phyloP scores from a whole-genome alignment of 768 basidiomycete genomes.

The Tricholoma saponaceum region DNA sequence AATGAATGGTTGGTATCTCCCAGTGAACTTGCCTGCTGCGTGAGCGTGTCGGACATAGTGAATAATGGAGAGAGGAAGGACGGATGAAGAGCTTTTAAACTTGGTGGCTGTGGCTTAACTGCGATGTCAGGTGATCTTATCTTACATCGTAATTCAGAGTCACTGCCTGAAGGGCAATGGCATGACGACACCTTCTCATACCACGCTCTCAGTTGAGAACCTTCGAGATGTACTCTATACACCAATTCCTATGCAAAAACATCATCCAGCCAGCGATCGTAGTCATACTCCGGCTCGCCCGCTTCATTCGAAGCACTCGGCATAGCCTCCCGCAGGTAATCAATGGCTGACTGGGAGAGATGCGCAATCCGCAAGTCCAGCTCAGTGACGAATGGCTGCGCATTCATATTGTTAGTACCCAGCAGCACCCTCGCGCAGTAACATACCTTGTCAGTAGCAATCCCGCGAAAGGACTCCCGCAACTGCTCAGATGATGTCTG shows the following conservation, averaged over 20 bases:
- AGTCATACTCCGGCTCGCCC: slow-evolving; percentile 73
- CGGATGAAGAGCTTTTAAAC: slow-evolving; percentile 19
- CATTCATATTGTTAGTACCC: slow-evolving; percentile 6
- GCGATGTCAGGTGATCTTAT: slow-evolving; percentile 15
- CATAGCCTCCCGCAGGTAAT: slow-evolving; percentile 82
- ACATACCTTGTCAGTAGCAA: slow-evolving; percentile 83
- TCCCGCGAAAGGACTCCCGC: slow-evolving; percentile 88
- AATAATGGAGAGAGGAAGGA: slow-evolving; percentile 15
- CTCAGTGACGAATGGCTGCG: slow-evolving; percentile 89
- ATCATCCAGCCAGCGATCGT: slow-evolving; percentile 76
- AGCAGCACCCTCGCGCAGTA: not conserved
- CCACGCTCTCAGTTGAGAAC: not conserved
- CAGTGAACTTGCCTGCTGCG: not conserved
- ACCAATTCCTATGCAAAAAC: slow-evolving; percentile 55
- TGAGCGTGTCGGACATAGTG: slow-evolving; percentile 25
- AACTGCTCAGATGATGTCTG: slow-evolving; percentile 91
- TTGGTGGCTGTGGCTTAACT: slow-evolving; percentile 24
- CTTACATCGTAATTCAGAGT: not conserved
- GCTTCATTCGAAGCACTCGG: slow-evolving; percentile 49
- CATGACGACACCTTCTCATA: slow-evolving; percentile 4
- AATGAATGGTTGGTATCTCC: not conserved
- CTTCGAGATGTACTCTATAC: slow-evolving; percentile 2
- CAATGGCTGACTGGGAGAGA: slow-evolving; percentile 68
- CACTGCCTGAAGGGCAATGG: not conserved
- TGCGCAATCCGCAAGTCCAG: slow-evolving; percentile 84